Evolutionary conservation across 345 rosid species (phyloP).

Genomic region (Gossypium stocksii): DNA sequence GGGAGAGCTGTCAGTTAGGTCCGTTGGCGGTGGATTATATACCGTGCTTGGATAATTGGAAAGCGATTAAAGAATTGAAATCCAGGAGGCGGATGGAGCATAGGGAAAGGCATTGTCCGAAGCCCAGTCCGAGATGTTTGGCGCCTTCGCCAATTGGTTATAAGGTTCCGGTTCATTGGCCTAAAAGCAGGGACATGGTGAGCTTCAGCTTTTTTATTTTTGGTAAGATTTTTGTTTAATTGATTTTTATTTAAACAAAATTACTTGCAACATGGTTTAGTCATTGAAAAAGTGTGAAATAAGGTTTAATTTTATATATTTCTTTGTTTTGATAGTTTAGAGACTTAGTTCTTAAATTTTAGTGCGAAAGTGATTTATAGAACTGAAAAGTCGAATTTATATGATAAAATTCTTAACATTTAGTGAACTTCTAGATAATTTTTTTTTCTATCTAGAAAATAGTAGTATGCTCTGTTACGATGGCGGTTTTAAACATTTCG

Average conservation of each 20-base stretch:
- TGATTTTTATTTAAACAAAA: too few species aligned
- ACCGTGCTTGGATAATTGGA: constrained; percentile 71
- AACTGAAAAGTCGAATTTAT: not conserved
- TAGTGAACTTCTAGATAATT: not conserved
- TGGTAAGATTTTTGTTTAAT: constrained; percentile 12
- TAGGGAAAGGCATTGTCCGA: constrained; percentile 85
- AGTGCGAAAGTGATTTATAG: not conserved
- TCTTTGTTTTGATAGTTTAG: too few species aligned
- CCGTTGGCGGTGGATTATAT: constrained; percentile 60
- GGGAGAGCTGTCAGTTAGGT: constrained; percentile 50
- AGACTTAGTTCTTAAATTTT: not conserved
- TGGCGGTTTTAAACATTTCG: not conserved
- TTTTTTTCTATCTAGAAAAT: not conserved
- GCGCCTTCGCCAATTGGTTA: constrained; percentile 63
- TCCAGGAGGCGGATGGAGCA: constrained; percentile 87
- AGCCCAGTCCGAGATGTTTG: constrained; percentile 61
- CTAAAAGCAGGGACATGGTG: constrained; percentile 97
- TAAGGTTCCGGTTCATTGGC: constrained; percentile 72
- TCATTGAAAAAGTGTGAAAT: not conserved
- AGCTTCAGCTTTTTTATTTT: constrained; percentile 34
- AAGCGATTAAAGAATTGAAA: constrained; percentile 53
- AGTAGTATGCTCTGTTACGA: not conserved
- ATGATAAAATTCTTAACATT: not conserved
- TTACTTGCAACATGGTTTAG: not conserved
- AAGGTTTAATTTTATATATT: not conserved